Evolutionary conservation across 192 early-diverging fungal genomes (phyloP).

Genomic region (Coemansia furcata): DNA sequence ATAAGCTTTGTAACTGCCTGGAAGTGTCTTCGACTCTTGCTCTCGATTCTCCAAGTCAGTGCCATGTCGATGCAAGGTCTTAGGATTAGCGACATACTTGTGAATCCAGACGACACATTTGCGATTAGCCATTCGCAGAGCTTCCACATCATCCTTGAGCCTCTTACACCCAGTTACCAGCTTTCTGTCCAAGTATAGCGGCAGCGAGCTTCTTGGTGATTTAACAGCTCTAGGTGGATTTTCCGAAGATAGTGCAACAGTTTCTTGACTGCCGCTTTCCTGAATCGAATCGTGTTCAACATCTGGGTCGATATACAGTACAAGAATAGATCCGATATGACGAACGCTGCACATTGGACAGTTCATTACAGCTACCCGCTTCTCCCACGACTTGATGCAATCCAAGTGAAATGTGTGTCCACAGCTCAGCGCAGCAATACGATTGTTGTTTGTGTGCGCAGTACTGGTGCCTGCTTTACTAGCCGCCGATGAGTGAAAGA

Average conservation of each 20-base stretch:
- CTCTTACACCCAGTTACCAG: neutral
- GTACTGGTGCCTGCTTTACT: neutral
- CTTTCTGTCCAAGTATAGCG: neutral
- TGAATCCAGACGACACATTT: neutral
- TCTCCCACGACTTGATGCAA: neutral
- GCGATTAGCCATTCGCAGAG: neutral
- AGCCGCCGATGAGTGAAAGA: neutral
- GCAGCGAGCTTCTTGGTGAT: neutral
- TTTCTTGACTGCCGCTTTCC: neutral
- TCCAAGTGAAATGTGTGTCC: neutral
- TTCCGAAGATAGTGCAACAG: neutral
- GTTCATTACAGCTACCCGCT: neutral
- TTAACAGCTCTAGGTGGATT: neutral
- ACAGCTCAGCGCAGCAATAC: neutral
- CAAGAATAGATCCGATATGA: neutral
- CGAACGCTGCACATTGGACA: neutral
- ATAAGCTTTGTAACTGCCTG: neutral
- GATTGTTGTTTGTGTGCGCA: neutral
- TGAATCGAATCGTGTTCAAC: neutral
- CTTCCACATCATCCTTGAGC: neutral
- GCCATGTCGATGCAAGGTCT: no score
- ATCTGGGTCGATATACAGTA: neutral
- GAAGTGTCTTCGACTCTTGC: neutral
- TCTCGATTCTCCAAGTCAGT: no score
- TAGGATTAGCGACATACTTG: neutral